Evolutionary conservation across 495 filamentous ascomycete species (phyloP), one percentile per base, ranked within the genome.

Genomic region (Hypoxylon lenormandii): DNA sequence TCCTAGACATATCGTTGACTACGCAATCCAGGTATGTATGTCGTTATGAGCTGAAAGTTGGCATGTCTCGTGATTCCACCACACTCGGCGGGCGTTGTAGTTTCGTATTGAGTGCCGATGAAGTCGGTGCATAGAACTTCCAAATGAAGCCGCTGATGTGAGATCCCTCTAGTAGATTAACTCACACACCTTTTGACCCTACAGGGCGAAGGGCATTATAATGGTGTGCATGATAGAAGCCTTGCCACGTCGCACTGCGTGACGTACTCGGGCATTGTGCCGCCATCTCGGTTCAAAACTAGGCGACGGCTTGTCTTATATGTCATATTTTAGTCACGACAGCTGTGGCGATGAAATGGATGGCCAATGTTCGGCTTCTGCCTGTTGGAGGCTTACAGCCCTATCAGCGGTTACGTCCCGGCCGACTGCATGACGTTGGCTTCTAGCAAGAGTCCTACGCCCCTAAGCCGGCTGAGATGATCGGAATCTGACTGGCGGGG

Each of bases 321-420:
- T 65, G 66, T 70, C 47, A 70, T 64, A 64, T 53, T 64, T 64
- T 64, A 70, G 66, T 64, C 40, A 45, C 26, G 33, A 38, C 23
- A 46, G 13, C 13, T 42, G 26, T 22, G 56, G 42, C 16, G 42
- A 58, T 37, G 54, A 58, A 47, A 45, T 2, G 23, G 18, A 30
- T 56, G 13, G 37, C 2, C 26, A 22, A 18, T 28, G 37, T 22
- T 43, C 22, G 45, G 8, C 18, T 55, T 43, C 61, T 47, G 46
- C 45, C 53, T 58, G 15, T 6, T 47, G 45, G 30, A 45, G 45
- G n/a, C 47, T 26, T 19, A 46, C 18, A 58, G 47, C 30, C 21
- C 38, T 63, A 59, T 43, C 28, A 40, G 16, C 45, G 28, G 30
- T 33, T 26, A 19, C 16, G 11, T 38, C 33, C 13, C 15, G 16